Conservation (phyloP, 768 basidiomycete genomes). For the Tephrocybe sp. region DNA sequence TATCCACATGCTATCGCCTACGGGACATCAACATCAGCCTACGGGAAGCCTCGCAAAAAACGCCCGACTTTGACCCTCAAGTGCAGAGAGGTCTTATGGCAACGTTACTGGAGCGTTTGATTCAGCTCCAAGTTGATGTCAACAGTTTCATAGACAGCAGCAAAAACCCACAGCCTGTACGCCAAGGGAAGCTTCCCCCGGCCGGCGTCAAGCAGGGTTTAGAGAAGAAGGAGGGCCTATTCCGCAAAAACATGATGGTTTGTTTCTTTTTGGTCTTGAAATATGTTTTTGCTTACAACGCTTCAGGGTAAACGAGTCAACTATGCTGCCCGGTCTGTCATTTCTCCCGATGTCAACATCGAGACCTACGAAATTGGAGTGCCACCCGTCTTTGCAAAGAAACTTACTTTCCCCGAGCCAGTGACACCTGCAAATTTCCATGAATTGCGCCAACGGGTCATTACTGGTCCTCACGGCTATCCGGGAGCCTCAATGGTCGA, state of each 20-base stretch:
- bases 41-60: constrained; percentile 58
- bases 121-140: constrained; percentile 91
- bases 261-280: constrained; percentile 18
- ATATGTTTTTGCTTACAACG: neutral
- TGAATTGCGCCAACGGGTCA: constrained; percentile 84
- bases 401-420: constrained; percentile 96
- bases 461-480: constrained; percentile 83
- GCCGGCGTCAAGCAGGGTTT: constrained; percentile 93
- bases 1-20: constrained; percentile 77
- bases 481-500: constrained; percentile 95
- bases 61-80: constrained; percentile 46
- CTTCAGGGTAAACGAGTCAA: constrained; percentile 96
- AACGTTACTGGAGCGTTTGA: constrained; percentile 71
- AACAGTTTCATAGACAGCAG: constrained; percentile 97
- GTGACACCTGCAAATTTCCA: constrained; percentile 91
- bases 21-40: constrained; percentile 74
- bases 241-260: constrained; percentile 99
- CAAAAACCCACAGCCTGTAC: constrained; percentile 86
- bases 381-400: constrained; percentile 95
- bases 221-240: constrained; percentile 98
- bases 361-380: constrained; percentile 99
- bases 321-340: constrained; percentile 99
- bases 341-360: constrained; percentile 98
- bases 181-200: constrained; percentile 88
- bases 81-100: constrained; percentile 57